Evolutionary conservation across 768 basidiomycete genomes (phyloP).

Genomic region (Pulveroboletus ravenelii): DNA sequence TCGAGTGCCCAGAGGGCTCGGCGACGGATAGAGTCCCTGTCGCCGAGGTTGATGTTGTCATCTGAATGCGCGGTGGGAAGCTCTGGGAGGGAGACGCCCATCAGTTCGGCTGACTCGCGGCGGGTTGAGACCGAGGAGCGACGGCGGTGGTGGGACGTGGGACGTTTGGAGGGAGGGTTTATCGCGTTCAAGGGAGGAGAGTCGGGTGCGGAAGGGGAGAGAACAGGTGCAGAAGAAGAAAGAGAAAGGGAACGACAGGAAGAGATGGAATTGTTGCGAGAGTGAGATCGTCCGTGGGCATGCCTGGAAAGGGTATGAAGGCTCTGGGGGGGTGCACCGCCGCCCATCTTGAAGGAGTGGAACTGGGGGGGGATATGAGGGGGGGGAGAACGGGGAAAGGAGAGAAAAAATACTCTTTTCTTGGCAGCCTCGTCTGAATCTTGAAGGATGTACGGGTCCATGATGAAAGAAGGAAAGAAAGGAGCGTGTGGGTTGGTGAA

Average conservation of each 20-base stretch:
- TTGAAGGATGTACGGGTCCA: constrained; percentile 32
- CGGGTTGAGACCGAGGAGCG: constrained; percentile 87
- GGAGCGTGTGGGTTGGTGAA: constrained; percentile 24
- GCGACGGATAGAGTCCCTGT: constrained; percentile 75
- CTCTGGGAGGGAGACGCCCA: constrained; percentile 74
- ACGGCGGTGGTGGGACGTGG: constrained; percentile 76
- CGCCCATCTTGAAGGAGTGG: constrained; percentile 69
- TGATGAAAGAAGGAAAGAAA: constrained; percentile 20
- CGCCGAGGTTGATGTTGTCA: constrained; percentile 63
- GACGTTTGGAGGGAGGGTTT: constrained; percentile 42
- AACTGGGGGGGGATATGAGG: constrained; percentile 40
- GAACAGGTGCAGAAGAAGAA: constrained; percentile 35
- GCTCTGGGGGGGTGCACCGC: constrained; percentile 31
- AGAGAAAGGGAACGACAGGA: constrained; percentile 27
- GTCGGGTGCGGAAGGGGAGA: constrained; percentile 36
- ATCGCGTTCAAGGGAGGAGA: constrained; percentile 24
- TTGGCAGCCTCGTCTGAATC: constrained; percentile 36
- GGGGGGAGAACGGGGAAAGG: background rate
- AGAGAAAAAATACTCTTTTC: constrained; percentile 35
- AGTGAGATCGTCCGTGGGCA: constrained; percentile 48
- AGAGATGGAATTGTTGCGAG: constrained; percentile 59
- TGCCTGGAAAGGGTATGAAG: constrained; percentile 33
- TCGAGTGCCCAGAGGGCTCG: constrained; percentile 85
- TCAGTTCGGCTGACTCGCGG: constrained; percentile 84
- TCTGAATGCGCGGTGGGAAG: constrained; percentile 58